Percentiles rank a stretch among this genome's conserved stretches.
phyloP scores from a whole-genome alignment of 768 basidiomycete species.

The Mycena vitilis region DNA sequence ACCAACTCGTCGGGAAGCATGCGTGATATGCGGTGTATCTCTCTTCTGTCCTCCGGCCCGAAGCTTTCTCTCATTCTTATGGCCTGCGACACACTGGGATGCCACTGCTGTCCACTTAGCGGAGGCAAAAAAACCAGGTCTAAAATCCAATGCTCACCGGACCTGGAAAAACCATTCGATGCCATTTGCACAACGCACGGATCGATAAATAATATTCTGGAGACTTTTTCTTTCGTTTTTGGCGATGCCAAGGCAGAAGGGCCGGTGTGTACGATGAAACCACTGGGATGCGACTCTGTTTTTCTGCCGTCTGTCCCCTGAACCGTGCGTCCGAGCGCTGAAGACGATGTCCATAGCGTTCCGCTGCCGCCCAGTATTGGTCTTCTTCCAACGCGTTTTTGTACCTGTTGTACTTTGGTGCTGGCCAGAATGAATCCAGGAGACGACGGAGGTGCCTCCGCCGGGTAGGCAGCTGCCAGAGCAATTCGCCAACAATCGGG shows the following conservation, averaged over 20 bases:
- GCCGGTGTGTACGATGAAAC: slow-evolving; percentile 50
- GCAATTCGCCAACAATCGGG: slow-evolving; percentile 12
- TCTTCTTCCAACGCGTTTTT: slow-evolving; percentile 17
- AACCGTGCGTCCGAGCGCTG: slow-evolving; percentile 32
- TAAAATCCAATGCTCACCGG: slow-evolving; percentile 46
- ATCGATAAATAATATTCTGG: slow-evolving; percentile 46
- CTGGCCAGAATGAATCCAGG: neutral
- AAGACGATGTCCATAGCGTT: slow-evolving; percentile 21
- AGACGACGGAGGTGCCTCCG: slow-evolving; percentile 4
- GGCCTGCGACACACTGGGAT: slow-evolving; percentile 51
- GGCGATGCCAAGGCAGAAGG: slow-evolving; percentile 53
- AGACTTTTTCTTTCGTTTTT: slow-evolving; percentile 31
- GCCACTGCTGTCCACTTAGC: slow-evolving; percentile 39
- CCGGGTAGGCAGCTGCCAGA: slow-evolving; percentile 16
- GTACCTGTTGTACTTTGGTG: slow-evolving; percentile 16
- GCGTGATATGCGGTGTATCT: slow-evolving; percentile 56
- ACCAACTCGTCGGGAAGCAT: slow-evolving; percentile 52
- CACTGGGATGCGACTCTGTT: slow-evolving; percentile 32
- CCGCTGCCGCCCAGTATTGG: slow-evolving; percentile 30
- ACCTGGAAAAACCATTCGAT: slow-evolving; percentile 56
- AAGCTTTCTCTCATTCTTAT: slow-evolving; percentile 47
- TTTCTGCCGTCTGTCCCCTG: neutral
- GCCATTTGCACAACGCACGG: slow-evolving; percentile 57
- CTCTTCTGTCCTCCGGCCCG: slow-evolving; percentile 50
- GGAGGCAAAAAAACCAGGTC: neutral